Evolutionary conservation across 192 early-diverging fungal genomes (phyloP), one percentile per base, ranked within the genome.

Genomic region (Coemansia sp.): DNA sequence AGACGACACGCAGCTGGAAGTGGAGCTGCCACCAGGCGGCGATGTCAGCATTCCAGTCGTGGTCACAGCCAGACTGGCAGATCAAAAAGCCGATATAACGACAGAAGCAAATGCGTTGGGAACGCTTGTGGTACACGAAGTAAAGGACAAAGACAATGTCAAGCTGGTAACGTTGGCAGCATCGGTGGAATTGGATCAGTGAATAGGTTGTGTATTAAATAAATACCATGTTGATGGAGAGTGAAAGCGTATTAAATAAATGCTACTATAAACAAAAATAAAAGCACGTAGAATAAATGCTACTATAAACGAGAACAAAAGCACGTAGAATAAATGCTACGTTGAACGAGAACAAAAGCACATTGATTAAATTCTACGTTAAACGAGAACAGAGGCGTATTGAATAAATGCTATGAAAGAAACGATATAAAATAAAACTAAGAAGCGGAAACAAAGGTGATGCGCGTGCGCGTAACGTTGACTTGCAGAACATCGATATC

Each of bases 401-500:
- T 15, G 4, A 42, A 42, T 42, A 42, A 42, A 42, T 42, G 40
- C 40, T n/a, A 48, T 48, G n/a, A 7, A 53, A 53, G 19, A 25
- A 25, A 21, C 15, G 49, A 51, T 51, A 19, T 11, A 31, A 17
- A 60, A 55, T 46, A 40, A 57, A 56, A 17, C 11, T 49, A 28
- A 0, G 68, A 66, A 0, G 71, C 63, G 8, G 59, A 65, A 46
- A 83, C 64, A 68, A 83, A 83, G 20, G 75, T 75, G 68, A 83
- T 83, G 42, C 85, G 81, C 25, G 86, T 86, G 46, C 83, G 84
- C 19, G 78, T 76, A 38, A 80, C 73, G 67, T 85, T 86, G 21
- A 86, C 68, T 60, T 86, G 84, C 82, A 88, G 84, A 52, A 97
- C 81, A 69, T 93, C 83, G 60, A 92, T 81, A n/a, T 87, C 83